These are phyloP conservation scores for Talaromyces proteolyticus DNA, from an alignment of 495 filamentous ascomycete species.

Conservation along the genomic window DNA sequence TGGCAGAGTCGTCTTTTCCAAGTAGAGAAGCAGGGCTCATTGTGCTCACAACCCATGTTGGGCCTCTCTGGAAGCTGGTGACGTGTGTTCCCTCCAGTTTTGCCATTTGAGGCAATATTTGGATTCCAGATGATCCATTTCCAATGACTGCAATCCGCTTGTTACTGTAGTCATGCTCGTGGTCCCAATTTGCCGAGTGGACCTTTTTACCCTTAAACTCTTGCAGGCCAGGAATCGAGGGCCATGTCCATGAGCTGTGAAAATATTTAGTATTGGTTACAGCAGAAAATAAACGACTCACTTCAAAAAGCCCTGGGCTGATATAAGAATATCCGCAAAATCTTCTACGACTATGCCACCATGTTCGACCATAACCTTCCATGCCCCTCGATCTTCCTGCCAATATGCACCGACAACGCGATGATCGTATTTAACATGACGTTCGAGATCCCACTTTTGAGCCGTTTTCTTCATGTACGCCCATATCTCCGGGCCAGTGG, in stretches of 20 bases:
- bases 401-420: constrained; percentile 39
- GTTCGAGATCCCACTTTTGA: constrained; percentile 46
- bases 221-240: constrained; percentile 40
- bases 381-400: constrained; percentile 34
- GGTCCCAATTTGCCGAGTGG: constrained; percentile 52
- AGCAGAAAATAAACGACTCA: constrained; percentile 4
- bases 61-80: constrained; percentile 18
- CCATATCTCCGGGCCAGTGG: constrained; percentile 50
- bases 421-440: constrained; percentile 35
- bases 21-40: constrained; percentile 20
- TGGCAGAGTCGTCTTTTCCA: constrained; percentile 15
- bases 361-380: constrained; percentile 19
- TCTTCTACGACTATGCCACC: constrained; percentile 22
- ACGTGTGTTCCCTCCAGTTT: constrained; percentile 17
- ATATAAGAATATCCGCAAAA: constrained; percentile 40
- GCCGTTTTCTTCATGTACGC: constrained; percentile 49
- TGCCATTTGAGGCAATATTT: constrained; percentile 49
- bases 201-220: constrained; percentile 46
- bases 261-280: neutral
- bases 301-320: constrained; percentile 19
- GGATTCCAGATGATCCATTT: constrained; percentile 39
- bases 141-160: constrained; percentile 52
- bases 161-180: constrained; percentile 35
- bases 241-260: constrained; percentile 28
- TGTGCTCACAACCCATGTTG: constrained; percentile 23